Evolutionary conservation across 805 yeast genomes (phyloP), one percentile per base, ranked within the genome.

Genomic region (Cyberlindnera subsufficiens): DNA sequence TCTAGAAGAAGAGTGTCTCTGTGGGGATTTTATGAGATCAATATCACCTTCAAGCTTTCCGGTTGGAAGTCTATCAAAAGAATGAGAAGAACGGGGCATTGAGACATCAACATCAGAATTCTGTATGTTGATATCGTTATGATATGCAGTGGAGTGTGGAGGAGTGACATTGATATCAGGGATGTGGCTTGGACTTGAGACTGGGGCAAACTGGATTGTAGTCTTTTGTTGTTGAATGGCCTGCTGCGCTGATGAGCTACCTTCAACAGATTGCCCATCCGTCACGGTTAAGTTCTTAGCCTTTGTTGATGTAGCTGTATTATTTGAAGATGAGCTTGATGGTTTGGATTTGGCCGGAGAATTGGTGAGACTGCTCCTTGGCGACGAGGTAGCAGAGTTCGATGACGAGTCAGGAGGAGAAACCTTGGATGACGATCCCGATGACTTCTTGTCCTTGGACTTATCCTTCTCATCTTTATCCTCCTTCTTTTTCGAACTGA

Each of bases 1-100:
- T 52, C 96, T 74, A 30, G 96, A 86, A 25, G 95, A 86, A 40
- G 91, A 84, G 61, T 91, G 98, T 59, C 98, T 79, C 58, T 86
- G 88, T 18, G 97, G 96, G 3, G 85, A 75, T 60, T 80, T 75
- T 40, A 90, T 83, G 53, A 90, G 74, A 56, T 90, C 98, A 44
- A 90, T 73, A 52, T 86, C 87, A n/a, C 32, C 29, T 22, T 48
- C 52, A 31, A 43, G 41, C 47, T 76, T 71, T 30, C 84, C 83
- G 3, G 82, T 70, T 7, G 79, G 75, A 43, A 78, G 64, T 54
- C 76, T 70, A 56, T 72, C 86, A 57, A 73, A 72, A 29, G 77
- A 75, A 53, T 71, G 77, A 31, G 79, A 68, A 9, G 73, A 64
- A 37, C 68, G 61, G 44, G 74, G 70, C 45, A 66, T 64, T 39